Base-by-base conservation (phyloP, 2,329 filamentous ascomycete genomes). In the Colletotrichum spinosum region DNA sequence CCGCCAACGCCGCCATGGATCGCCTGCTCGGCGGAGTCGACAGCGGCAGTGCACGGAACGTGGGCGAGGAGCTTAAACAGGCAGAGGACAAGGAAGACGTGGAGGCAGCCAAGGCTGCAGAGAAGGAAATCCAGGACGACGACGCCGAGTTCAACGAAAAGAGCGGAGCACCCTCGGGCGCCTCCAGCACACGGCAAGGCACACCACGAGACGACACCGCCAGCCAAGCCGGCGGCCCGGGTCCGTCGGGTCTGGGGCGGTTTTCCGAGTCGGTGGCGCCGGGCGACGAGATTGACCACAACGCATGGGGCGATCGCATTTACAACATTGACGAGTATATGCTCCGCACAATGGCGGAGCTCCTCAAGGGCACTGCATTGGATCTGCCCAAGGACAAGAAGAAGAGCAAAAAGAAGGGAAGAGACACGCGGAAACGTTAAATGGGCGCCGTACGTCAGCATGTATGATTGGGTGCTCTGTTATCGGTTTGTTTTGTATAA, bases 1-100 rank as follows among this genome's bases (percentile, higher is more conserved):
- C 92, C 55, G 92, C 92, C 2, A 92, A 91, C 65, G 90, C 89
- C 6, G 94, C 94, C 4, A 92, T 97, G 86, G 94, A 97, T 71
- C 87, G 92, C 33, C 92, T 97, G 3, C 86, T 97, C 0, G 92
- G 91, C 10, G 84, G 85, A 1, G 83, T 87, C 25, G 86, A 86
- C 66, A 89, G 82, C 63, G 85, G 83, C 10, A 88, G 90, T 38
- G 84, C 88, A 61, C 84, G 85, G 44, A 84, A 81, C 37, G 88
- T 92, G 1, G 87, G 90, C 4, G 87, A 90, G 13, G 92, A 90
- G 0, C 89, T 99, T 38, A 94, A 97, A 71, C 91, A 93, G 69
- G 95, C 94, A 0, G 96, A 99, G 78, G 96, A 99, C 72, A 88
- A 88, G 52, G 96, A 99, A 74, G 96, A 99, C 74, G 92, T 95